A percentile compares a stretch with the other conserved stretches of the same genome.
phyloP scores from a whole-genome alignment of 345 rosid genomes.

The Melaleuca alternifolia region DNA sequence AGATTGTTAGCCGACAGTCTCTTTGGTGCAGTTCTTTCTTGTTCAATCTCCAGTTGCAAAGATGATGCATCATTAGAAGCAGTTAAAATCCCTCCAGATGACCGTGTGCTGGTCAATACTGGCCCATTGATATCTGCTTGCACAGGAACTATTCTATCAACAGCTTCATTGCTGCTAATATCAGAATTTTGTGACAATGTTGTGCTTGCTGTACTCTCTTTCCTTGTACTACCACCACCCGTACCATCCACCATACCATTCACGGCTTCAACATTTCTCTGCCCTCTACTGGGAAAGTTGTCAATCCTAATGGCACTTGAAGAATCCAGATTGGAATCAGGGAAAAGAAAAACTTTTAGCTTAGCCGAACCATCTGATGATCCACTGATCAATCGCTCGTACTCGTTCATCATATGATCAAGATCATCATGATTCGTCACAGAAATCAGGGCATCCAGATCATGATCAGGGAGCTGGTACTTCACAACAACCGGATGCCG shows the following conservation, averaged over 20 bases:
- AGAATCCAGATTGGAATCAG: constrained; percentile 32
- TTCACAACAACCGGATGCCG: constrained; percentile 47
- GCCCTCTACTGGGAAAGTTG: constrained; percentile 40
- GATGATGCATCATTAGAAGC: constrained; percentile 16
- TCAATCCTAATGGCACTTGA: constrained; percentile 33
- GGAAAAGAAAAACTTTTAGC: constrained; percentile 54
- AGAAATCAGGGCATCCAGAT: constrained; percentile 66
- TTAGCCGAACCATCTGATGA: constrained; percentile 61
- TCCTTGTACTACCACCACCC: constrained; percentile 27
- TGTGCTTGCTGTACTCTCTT: constrained; percentile 50
- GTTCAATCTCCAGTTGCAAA: constrained; percentile 29
- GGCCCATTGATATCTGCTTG: constrained; percentile 25
- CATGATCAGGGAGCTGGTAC: constrained; percentile 74
- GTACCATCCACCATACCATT: constrained; percentile 32
- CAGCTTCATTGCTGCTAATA: constrained; percentile 33
- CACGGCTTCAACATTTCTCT: constrained; percentile 50
- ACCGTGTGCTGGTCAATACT: constrained; percentile 14
- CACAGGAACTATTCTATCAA: constrained; percentile 23
- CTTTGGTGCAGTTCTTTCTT: constrained; percentile 25
- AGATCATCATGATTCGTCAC: constrained; percentile 61
- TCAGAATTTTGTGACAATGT: constrained; percentile 61
- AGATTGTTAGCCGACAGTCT: constrained; percentile 28
- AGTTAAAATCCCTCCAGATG: constrained; percentile 18
- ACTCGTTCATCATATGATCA: constrained; percentile 74
- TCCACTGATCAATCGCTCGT: constrained; percentile 46